These are phyloP conservation scores for Macroventuria anomochaeta DNA, from an alignment of 2,329 filamentous ascomycete species.

Conservation along the genomic window DNA sequence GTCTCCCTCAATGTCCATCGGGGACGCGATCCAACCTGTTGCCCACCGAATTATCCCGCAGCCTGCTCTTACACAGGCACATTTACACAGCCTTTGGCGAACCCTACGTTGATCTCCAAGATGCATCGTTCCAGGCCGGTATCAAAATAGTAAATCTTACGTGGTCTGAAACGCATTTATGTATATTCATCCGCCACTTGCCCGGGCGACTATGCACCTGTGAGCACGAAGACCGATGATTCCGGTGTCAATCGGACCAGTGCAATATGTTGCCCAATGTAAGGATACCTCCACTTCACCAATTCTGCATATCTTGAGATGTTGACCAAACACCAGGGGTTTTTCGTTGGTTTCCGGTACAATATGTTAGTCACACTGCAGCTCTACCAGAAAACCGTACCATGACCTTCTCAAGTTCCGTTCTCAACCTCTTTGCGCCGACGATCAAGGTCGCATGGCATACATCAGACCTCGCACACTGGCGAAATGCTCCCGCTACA, in stretches of 20 bases:
- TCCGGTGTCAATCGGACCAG: background rate
- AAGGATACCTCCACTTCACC: background rate
- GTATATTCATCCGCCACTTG: background rate
- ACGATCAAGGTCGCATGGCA: background rate
- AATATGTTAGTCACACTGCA: background rate
- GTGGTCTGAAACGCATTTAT: background rate
- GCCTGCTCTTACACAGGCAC: background rate
- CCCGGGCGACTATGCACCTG: background rate
- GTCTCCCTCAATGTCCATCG: background rate
- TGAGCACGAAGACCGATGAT: background rate
- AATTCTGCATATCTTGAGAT: too few species aligned
- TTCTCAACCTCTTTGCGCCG: background rate
- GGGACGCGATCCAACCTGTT: background rate
- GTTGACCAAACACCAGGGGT: too few species aligned
- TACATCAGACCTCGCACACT: background rate
- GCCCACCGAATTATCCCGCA: background rate
- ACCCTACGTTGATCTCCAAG: background rate
- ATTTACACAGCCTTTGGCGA: background rate
- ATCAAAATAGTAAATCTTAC: background rate
- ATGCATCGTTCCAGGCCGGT: background rate
- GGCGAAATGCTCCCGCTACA: background rate
- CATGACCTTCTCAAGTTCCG: background rate
- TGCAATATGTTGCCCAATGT: background rate
- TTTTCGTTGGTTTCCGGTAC: background rate
- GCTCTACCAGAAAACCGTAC: background rate